phyloP scores from a whole-genome alignment of 129 eudicot genomes.

The Kitagawia praeruptora region DNA sequence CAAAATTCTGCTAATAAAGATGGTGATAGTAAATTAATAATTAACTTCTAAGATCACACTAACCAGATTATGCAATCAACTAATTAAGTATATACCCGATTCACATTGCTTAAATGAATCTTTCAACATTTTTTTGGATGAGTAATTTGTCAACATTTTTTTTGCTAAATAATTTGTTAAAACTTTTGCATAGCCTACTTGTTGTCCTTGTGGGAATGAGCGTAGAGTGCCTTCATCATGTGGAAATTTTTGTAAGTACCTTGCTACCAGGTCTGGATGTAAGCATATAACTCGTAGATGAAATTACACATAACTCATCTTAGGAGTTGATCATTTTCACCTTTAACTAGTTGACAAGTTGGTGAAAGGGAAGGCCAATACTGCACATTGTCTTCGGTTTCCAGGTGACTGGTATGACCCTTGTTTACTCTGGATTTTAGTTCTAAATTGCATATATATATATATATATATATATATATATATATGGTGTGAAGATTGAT shows the following conservation, averaged over 20 bases:
- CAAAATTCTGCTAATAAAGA: neutral
- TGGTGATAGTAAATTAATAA: neutral
- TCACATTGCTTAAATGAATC: neutral
- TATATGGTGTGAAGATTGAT: neutral
- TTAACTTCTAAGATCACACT: neutral
- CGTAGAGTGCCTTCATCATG: slow-evolving; percentile 92
- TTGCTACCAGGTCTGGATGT: neutral
- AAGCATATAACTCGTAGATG: neutral
- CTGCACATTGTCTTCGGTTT: slow-evolving; percentile 90
- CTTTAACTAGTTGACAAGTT: slow-evolving; percentile 63
- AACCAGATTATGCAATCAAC: neutral
- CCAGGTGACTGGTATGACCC: slow-evolving; percentile 80
- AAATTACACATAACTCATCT: neutral
- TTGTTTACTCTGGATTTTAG: neutral
- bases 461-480: neutral
- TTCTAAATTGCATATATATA: neutral
- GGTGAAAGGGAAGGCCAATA: slow-evolving; percentile 75
- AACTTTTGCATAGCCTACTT: slow-evolving; percentile 44
- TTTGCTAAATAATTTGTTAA: neutral
- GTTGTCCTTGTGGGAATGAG: slow-evolving; percentile 87
- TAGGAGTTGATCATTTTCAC: neutral
- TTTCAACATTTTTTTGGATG: neutral
- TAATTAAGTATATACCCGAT: neutral
- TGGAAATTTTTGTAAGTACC: slow-evolving; percentile 73
- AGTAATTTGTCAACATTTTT: neutral